phyloP scores from a whole-genome alignment of 345 rosid species.

The Brassica napus region DNA sequence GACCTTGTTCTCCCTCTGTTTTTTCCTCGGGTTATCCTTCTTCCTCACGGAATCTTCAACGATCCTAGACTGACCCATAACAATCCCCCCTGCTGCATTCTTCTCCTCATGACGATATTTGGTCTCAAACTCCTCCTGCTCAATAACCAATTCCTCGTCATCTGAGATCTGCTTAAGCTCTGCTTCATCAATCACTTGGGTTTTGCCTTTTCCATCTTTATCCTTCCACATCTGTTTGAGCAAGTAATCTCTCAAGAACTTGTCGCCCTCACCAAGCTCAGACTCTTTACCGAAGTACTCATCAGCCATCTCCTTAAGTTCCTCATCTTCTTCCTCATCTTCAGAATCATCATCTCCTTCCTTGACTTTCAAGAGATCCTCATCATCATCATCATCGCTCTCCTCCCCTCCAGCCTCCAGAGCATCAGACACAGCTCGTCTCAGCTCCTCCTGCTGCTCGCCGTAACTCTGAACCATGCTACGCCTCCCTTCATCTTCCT shows the following conservation, averaged over 20 bases:
- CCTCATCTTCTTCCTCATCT: constrained; percentile 34
- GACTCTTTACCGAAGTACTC: constrained; percentile 62
- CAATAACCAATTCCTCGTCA: constrained; percentile 62
- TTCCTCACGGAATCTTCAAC: constrained; percentile 89
- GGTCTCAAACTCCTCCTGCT: constrained; percentile 64
- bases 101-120: constrained; percentile 73
- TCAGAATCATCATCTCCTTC: constrained; percentile 42
- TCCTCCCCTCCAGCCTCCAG: constrained; percentile 33
- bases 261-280: constrained; percentile 49
- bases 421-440: constrained; percentile 58
- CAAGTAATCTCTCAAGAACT: constrained; percentile 71
- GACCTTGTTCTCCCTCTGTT: constrained; percentile 72
- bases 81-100: constrained; percentile 58
- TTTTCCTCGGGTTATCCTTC: constrained; percentile 65
- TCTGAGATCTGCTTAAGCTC: constrained; percentile 50
- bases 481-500: constrained; percentile 36
- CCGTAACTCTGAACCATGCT: constrained; percentile 42
- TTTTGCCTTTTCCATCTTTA: constrained; percentile 43
- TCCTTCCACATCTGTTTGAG: constrained; percentile 74
- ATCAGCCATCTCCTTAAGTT: constrained; percentile 50
- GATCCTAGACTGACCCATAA: constrained; percentile 69
- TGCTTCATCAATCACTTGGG: constrained; percentile 36
- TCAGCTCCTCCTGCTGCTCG: constrained; percentile 67
- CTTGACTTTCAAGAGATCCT: constrained; percentile 49
- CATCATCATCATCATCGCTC: constrained; percentile 40